Evolutionary conservation across 2,329 filamentous ascomycete species (phyloP).

Genomic region (Aspergillus texensis): DNA sequence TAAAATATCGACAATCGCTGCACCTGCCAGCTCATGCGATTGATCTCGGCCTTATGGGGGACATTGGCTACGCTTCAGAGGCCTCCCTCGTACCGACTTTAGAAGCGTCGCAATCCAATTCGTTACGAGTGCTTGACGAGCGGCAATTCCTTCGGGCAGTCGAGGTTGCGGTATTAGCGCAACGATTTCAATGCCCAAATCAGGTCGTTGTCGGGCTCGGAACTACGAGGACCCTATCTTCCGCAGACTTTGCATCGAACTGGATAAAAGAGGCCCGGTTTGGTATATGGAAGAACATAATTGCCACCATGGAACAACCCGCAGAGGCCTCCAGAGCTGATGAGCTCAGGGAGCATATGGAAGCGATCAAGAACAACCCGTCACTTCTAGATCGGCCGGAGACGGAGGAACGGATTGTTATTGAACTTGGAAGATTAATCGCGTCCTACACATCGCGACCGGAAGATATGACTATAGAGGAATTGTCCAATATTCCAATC

Average conservation of each 20-base stretch:
- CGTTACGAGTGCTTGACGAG: constrained; percentile 12
- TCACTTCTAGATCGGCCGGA: constrained; percentile 11
- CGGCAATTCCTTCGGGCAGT: constrained; percentile 10
- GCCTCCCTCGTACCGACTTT: constrained; percentile 18
- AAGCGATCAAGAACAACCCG: constrained; percentile 9
- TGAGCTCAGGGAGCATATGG: constrained; percentile 10
- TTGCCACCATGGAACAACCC: neutral
- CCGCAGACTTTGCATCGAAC: neutral
- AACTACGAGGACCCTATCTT: neutral
- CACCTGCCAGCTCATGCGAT: constrained; percentile 27
- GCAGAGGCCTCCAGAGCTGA: neutral
- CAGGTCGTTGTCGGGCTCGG: constrained; percentile 10
- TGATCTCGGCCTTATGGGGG: constrained; percentile 30
- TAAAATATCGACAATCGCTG: constrained; percentile 23
- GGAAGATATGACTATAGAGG: constrained; percentile 23
- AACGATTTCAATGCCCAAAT: neutral
- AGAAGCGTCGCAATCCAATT: constrained; percentile 15
- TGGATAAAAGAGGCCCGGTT: constrained; percentile 13
- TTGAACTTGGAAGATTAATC: constrained; percentile 16
- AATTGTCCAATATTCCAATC: constrained; percentile 24
- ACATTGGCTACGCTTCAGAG: constrained; percentile 26
- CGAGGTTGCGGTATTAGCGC: constrained; percentile 3
- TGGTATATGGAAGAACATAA: constrained; percentile 10
- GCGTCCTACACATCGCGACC: constrained; percentile 13
- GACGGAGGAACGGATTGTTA: constrained; percentile 8